Evolutionary conservation across 768 basidiomycete genomes (phyloP), one percentile per base, ranked within the genome.

Genomic region (Termitomyces sp.): DNA sequence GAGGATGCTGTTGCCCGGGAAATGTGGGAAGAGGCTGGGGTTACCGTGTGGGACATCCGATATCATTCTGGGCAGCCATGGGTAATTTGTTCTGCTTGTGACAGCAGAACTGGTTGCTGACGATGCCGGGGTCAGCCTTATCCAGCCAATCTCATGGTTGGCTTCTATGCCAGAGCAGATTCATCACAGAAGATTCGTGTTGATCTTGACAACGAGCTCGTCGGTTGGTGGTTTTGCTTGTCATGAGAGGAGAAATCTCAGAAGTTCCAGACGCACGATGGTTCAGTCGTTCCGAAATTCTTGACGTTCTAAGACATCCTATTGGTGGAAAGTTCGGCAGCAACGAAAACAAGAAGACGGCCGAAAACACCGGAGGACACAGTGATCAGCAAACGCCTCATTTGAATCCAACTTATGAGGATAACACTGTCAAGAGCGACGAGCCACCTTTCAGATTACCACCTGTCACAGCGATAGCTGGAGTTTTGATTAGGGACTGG

Each of bases 151-250:
- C 75, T 95, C 40, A 95, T 97, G 95, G 80, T 93, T 9, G 95
- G 95, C 14, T 93, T 90, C 68, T 94, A 89, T 65, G 92, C 88
- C 2, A 80, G 82, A 42, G 95, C 83, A 9, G 90, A 87, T 74
- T 76, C 86, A 1, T 76, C 81, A 4, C 78, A 93, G 65, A 81
- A 83, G 6, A 88, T 98, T 57, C 83, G 93, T 16, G 75, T 78
- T 8, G 95, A 98, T 68, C 81, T 99, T 2, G 96, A 98, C 67
- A 96, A 96, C 63, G 96, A 99, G 74, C 82, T 99, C n/a, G 86
- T 87, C 66, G 92, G 94, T 90, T 59, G 49, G 82, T 71, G 37
- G 25, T 21, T 45, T 21, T 23, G 4, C 23, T 37, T 41, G 12
- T 35, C 16, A 48, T 14, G 12, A 14, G 2, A 3, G 27, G 19